These are phyloP conservation scores for Pyricularia pennisetigena DNA, from an alignment of 2,329 filamentous ascomycete species.

Conservation along the genomic window DNA sequence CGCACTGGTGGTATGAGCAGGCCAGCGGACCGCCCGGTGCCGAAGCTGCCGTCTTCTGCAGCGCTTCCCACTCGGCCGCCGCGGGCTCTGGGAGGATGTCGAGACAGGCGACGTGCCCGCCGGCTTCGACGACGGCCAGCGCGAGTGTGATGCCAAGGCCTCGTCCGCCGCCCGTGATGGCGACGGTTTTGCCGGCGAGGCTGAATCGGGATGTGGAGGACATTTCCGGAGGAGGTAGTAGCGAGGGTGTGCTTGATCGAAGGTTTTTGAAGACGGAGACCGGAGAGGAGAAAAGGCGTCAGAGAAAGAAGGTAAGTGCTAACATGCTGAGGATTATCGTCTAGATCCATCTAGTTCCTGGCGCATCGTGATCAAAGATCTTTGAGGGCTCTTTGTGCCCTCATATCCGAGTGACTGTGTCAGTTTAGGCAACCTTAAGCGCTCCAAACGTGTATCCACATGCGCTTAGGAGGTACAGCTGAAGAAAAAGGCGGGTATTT, in stretches of 20 bases:
- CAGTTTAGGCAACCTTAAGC: neutral
- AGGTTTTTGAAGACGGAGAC: neutral
- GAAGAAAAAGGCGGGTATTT: neutral
- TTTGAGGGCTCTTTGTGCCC: neutral
- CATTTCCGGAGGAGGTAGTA: neutral
- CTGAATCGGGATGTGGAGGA: neutral
- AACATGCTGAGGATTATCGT: neutral
- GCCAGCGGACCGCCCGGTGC: conserved; percentile 51
- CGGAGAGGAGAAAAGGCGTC: neutral
- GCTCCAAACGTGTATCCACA: neutral
- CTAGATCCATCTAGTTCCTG: neutral
- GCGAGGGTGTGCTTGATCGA: neutral
- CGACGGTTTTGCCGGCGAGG: conserved; percentile 23
- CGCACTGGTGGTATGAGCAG: conserved; percentile 52
- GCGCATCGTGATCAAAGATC: neutral
- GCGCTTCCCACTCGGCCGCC: conserved; percentile 45
- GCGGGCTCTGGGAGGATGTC: conserved; percentile 30
- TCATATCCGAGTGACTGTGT: neutral
- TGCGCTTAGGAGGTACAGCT: neutral
- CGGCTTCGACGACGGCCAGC: conserved; percentile 65
- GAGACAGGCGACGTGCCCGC: conserved; percentile 25
- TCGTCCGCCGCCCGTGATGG: conserved; percentile 62
- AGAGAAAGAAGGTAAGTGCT: neutral
- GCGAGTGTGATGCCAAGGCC: conserved; percentile 67
- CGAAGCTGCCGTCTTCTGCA: conserved; percentile 51